Evolutionary conservation across 2,329 filamentous ascomycete genomes (phyloP).

Genomic region (Stromatinia cepivora): DNA sequence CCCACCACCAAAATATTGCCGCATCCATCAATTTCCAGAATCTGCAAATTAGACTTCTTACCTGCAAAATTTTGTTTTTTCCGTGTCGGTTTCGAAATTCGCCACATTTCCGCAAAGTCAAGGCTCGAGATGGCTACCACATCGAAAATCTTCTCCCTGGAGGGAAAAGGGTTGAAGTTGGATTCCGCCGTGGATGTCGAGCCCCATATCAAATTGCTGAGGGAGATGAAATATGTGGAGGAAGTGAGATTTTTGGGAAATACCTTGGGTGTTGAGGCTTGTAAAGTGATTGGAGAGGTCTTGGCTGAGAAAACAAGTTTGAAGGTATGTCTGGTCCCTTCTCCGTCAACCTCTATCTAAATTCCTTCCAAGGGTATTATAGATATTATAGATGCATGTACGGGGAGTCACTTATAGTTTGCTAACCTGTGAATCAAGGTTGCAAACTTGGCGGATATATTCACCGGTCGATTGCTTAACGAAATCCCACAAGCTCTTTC

Average conservation of each 20-base stretch:
- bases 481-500: slow-evolving; percentile 92
- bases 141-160: slow-evolving; percentile 78
- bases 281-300: slow-evolving; percentile 79
- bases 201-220: slow-evolving; percentile 74
- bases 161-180: slow-evolving; percentile 90
- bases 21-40: slow-evolving; percentile 20
- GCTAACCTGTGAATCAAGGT: slow-evolving; percentile 48
- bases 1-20: slow-evolving; percentile 26
- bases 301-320: slow-evolving; percentile 82
- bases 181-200: slow-evolving; percentile 85
- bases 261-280: slow-evolving; percentile 87
- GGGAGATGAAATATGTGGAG: slow-evolving; percentile 71
- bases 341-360: slow-evolving; percentile 1
- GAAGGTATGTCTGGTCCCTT: slow-evolving; percentile 52
- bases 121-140: slow-evolving; percentile 49
- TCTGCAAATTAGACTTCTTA: slow-evolving; percentile 11
- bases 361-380: background rate
- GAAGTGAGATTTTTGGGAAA: slow-evolving; percentile 88
- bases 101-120: slow-evolving; percentile 37
- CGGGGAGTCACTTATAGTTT: background rate
- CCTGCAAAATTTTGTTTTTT: slow-evolving; percentile 20
- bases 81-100: slow-evolving; percentile 28
- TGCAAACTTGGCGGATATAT: slow-evolving; percentile 95
- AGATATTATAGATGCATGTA: background rate
- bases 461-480: slow-evolving; percentile 87